A percentile compares a stretch with the other conserved stretches of the same genome.
These are phyloP conservation scores for Millerozyma acaciae DNA, from an alignment of 805 yeast species.

Conservation along the genomic window DNA sequence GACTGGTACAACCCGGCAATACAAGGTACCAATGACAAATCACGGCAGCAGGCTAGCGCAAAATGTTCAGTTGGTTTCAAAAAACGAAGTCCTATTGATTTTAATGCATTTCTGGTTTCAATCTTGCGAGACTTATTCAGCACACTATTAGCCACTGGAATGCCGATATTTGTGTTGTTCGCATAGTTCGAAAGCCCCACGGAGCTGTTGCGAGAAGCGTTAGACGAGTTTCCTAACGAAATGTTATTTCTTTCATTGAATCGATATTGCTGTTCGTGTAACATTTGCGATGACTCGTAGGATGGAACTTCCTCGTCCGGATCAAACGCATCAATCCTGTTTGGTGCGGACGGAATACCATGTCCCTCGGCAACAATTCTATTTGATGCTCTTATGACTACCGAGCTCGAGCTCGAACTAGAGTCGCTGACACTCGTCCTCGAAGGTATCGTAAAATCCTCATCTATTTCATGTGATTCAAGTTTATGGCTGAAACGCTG, in stretches of 20 bases:
- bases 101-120: constrained; percentile 27
- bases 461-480: constrained; percentile 30
- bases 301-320: constrained; percentile 38
- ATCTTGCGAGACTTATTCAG: constrained; percentile 1
- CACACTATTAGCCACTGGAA: background rate
- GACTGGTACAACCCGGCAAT: constrained; percentile 49
- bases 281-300: constrained; percentile 37
- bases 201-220: constrained; percentile 4
- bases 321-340: constrained; percentile 16
- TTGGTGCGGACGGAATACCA: background rate
- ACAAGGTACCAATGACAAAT: constrained; percentile 70
- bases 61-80: constrained; percentile 74
- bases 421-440: constrained; percentile 5
- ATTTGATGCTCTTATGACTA: background rate
- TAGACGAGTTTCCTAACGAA: constrained; percentile 2
- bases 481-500: constrained; percentile 22
- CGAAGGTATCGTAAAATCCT: constrained; percentile 23
- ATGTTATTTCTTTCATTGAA: constrained; percentile 2
- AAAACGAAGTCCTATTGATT: constrained; percentile 64
- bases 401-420: background rate
- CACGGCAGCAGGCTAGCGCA: constrained; percentile 72
- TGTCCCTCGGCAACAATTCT: background rate
- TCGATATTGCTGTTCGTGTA: constrained; percentile 20
- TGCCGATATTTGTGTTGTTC: background rate
- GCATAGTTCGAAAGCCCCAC: background rate